Evolutionary conservation across 2,329 filamentous ascomycete species (phyloP).

Genomic region (Aspergillus sp.): DNA sequence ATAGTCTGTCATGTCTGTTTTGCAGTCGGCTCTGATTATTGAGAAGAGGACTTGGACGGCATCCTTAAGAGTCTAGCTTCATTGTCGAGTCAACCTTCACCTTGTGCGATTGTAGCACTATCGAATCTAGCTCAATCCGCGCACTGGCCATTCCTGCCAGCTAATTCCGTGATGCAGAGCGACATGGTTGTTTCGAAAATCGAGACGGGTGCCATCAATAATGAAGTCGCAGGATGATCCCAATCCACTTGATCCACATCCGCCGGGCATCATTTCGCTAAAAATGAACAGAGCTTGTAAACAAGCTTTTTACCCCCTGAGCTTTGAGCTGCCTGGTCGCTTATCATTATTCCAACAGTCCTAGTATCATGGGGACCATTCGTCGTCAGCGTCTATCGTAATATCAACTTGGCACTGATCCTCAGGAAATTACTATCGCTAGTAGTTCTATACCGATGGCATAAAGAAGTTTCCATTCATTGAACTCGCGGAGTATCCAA

Average conservation of each 20-base stretch:
- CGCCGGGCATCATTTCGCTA: background rate
- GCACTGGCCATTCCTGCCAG: background rate
- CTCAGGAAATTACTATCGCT: background rate
- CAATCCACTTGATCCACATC: background rate
- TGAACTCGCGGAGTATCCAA: background rate
- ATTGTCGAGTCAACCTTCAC: too few relatives aligned
- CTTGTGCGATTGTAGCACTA: too few relatives aligned
- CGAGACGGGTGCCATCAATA: background rate
- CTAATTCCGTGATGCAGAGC: background rate
- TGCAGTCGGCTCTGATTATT: too few relatives aligned
- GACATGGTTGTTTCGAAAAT: background rate
- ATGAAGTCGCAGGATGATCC: slow-evolving; percentile 6
- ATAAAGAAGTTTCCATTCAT: background rate
- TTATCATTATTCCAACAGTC: background rate
- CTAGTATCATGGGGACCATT: too few relatives aligned
- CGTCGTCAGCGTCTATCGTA: background rate
- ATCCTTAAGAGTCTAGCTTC: too few relatives aligned
- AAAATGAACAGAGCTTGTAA: background rate
- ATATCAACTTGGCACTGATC: background rate
- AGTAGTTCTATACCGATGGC: background rate
- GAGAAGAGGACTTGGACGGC: too few relatives aligned
- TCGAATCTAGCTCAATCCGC: too few relatives aligned
- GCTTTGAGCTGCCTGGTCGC: background rate
- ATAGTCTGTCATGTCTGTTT: too few relatives aligned
- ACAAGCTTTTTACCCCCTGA: background rate